Evolutionary conservation across 306 rosid species (phyloP).

Genomic region (Comarum palustre): DNA sequence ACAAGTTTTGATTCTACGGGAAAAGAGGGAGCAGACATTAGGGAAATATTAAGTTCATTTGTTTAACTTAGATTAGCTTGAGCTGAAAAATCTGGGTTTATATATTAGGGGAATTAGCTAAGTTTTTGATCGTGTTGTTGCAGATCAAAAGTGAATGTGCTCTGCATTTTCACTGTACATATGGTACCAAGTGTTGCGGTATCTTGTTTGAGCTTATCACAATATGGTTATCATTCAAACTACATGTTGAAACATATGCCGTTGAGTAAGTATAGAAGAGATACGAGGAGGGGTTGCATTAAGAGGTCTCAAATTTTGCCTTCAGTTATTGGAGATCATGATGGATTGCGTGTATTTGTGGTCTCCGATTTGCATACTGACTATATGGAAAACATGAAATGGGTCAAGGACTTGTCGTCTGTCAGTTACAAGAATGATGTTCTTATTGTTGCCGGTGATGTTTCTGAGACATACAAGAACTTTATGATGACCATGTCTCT

Average conservation of each 20-base stretch:
- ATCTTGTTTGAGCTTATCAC: constrained; percentile 38
- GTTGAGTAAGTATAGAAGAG: constrained; percentile 31
- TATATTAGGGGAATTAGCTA: constrained; percentile 9
- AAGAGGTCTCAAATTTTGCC: constrained; percentile 48
- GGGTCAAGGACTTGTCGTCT: constrained; percentile 56
- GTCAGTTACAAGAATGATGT: constrained; percentile 49
- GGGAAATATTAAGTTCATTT: neutral
- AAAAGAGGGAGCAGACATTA: neutral
- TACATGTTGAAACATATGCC: constrained; percentile 34
- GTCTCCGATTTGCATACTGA: constrained; percentile 85
- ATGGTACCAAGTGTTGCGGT: constrained; percentile 47
- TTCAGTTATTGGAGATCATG: constrained; percentile 36
- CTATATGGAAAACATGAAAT: constrained; percentile 72
- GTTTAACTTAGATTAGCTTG: neutral
- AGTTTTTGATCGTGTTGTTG: constrained; percentile 30
- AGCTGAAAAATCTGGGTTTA: neutral
- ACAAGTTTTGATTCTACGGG: neutral
- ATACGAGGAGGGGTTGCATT: constrained; percentile 33
- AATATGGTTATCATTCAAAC: constrained; percentile 29
- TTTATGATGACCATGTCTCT: constrained; percentile 69
- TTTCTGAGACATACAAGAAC: constrained; percentile 59
- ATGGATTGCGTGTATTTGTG: constrained; percentile 61
- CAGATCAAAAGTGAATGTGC: constrained; percentile 26
- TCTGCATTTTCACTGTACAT: constrained; percentile 21
- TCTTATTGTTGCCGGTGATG: constrained; percentile 84